Evolutionary conservation across 2,329 filamentous ascomycete genomes (phyloP).

Genomic region (Metarhizium rileyi): DNA sequence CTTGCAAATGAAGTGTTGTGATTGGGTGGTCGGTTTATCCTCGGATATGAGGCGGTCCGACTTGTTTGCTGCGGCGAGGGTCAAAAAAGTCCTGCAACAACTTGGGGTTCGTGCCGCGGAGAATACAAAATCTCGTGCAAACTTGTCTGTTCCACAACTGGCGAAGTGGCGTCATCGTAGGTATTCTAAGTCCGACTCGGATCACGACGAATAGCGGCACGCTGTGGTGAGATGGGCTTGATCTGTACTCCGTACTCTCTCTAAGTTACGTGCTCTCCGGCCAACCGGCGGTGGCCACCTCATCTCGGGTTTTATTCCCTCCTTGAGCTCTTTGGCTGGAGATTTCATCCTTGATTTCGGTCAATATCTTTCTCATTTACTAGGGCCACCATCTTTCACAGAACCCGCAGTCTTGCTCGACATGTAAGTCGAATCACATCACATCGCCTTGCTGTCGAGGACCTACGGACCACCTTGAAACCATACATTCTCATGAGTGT

Average conservation of each 20-base stretch:
- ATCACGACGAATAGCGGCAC: background rate
- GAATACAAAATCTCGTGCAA: no score
- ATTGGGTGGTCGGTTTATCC: conserved; percentile 13
- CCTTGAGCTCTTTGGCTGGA: background rate
- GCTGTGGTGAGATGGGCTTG: background rate
- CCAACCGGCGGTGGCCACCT: no score
- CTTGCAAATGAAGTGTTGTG: conserved; percentile 15
- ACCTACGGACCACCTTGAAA: no score
- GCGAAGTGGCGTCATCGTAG: background rate
- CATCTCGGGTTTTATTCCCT: no score
- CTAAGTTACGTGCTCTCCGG: no score
- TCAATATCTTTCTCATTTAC: background rate
- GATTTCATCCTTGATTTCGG: background rate
- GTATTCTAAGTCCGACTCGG: background rate
- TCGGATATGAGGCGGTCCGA: conserved; percentile 7
- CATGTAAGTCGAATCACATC: no score
- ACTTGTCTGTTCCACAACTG: no score
- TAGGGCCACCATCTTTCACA: background rate
- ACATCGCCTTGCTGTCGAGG: no score
- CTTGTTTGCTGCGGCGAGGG: no score
- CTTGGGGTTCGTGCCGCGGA: no score
- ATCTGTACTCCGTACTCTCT: no score
- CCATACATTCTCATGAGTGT: background rate
- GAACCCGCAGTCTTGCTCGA: background rate
- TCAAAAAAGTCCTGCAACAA: no score